These are phyloP conservation scores for Alliaria petiolata DNA, from an alignment of 345 rosid species.

Conservation along the genomic window DNA sequence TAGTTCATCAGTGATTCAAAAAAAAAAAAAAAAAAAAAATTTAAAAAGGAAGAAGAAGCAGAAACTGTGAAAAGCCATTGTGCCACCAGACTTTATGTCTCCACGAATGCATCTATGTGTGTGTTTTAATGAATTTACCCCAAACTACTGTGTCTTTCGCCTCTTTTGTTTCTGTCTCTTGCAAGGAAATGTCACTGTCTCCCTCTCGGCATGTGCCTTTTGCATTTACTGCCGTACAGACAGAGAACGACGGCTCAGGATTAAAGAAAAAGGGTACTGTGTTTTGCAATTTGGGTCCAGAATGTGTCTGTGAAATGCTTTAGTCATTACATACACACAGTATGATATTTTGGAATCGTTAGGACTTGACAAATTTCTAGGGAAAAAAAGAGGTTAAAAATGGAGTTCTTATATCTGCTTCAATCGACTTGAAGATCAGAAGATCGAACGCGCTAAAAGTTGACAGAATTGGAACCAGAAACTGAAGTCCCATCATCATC, in stretches of 20 bases:
- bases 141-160: conserved; percentile 3
- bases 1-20: background rate
- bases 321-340: background rate
- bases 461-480: no score
- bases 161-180: conserved; percentile 4
- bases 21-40: background rate
- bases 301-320: conserved; percentile 8
- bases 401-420: no score
- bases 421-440: no score
- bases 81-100: conserved; percentile 14
- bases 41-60: background rate
- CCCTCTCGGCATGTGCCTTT: conserved; percentile 20
- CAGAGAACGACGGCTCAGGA: conserved; percentile 22
- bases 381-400: no score
- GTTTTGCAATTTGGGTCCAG: conserved; percentile 15
- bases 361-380: no score
- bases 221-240: conserved; percentile 29
- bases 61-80: conserved; percentile 1
- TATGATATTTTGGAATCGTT: background rate
- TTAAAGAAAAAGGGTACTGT: conserved; percentile 5
- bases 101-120: background rate
- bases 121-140: background rate
- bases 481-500: no score
- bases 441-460: no score
- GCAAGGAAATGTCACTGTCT: conserved; percentile 19